phyloP scores from a whole-genome alignment of 495 filamentous ascomycete genomes.

The Chlorociboria aeruginascens region DNA sequence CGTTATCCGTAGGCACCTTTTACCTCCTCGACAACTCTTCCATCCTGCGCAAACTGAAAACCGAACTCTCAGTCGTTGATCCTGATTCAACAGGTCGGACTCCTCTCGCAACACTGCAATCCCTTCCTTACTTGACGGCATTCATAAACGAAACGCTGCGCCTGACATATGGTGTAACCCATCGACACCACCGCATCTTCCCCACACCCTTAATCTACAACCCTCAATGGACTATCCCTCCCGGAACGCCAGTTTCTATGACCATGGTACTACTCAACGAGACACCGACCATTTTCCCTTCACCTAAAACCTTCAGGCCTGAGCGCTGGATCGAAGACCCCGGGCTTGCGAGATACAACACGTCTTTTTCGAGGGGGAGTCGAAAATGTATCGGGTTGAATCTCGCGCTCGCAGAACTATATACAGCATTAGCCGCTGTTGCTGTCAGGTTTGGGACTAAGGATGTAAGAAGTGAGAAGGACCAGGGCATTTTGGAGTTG shows the following conservation, averaged over 20 bases:
- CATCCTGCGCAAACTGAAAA: constrained; percentile 19
- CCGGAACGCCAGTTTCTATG: constrained; percentile 32
- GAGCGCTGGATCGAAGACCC: constrained; percentile 34
- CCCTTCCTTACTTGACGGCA: constrained; percentile 1
- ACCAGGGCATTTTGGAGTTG: constrained; percentile 1
- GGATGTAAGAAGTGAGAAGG: background rate
- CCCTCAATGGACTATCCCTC: constrained; percentile 12
- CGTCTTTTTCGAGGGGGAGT: constrained; percentile 34
- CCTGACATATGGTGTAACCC: constrained; percentile 26
- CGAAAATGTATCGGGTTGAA: constrained; percentile 38
- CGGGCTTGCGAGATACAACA: constrained; percentile 26
- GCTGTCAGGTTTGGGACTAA: constrained; percentile 21
- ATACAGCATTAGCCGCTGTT: constrained; percentile 23
- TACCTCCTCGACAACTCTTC: constrained; percentile 20
- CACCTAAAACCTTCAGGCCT: constrained; percentile 34
- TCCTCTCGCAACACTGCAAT: constrained; percentile 25
- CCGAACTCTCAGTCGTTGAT: constrained; percentile 16
- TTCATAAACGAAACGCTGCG: constrained; percentile 26
- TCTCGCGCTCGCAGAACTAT: constrained; percentile 29
- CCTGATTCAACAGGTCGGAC: constrained; percentile 4
- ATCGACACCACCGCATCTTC: constrained; percentile 22
- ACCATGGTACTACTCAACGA: constrained; percentile 33
- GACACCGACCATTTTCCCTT: constrained; percentile 31
- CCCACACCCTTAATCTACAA: constrained; percentile 5
- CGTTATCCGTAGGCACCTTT: constrained; percentile 21